A percentile compares a stretch with the other conserved stretches of the same genome.
These are phyloP conservation scores for Silybum marianum DNA, from an alignment of 129 eudicot species.

Conservation along the genomic window DNA sequence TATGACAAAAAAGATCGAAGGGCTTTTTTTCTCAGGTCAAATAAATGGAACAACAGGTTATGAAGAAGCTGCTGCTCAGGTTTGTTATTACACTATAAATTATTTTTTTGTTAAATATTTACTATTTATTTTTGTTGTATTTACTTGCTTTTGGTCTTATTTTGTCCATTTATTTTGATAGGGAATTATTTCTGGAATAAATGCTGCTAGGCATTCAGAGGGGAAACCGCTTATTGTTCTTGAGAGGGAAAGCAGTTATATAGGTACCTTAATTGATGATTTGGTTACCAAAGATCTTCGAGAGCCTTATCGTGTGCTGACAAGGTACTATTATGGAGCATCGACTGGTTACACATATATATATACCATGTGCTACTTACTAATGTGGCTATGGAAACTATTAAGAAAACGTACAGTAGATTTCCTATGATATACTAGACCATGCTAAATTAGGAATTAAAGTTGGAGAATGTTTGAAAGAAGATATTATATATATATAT, in stretches of 20 bases:
- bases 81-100: conserved; percentile 15
- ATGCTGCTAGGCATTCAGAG: conserved; percentile 95
- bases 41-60: conserved; percentile 97
- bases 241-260: conserved; percentile 96
- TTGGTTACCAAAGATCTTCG: conserved; percentile 94
- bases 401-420: not conserved
- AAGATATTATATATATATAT: no score
- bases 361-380: not conserved
- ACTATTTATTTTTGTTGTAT: not conserved
- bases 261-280: conserved; percentile 94
- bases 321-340: conserved; percentile 48
- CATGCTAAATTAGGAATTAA: not conserved
- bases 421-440: not conserved
- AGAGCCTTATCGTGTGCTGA: conserved; percentile 95
- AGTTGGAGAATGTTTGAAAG: not conserved
- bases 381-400: not conserved
- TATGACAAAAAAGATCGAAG: conserved; percentile 88
- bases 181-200: conserved; percentile 94
- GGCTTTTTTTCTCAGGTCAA: conserved; percentile 97
- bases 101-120: conserved; percentile 3
- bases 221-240: conserved; percentile 76
- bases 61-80: conserved; percentile 99
- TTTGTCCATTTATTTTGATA: conserved; percentile 17
- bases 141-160: not conserved
- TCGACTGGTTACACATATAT: not conserved